Percentiles rank a stretch among this genome's conserved stretches.
Conservation (phyloP, 768 basidiomycete genomes). For the Astraeus odoratus region DNA sequence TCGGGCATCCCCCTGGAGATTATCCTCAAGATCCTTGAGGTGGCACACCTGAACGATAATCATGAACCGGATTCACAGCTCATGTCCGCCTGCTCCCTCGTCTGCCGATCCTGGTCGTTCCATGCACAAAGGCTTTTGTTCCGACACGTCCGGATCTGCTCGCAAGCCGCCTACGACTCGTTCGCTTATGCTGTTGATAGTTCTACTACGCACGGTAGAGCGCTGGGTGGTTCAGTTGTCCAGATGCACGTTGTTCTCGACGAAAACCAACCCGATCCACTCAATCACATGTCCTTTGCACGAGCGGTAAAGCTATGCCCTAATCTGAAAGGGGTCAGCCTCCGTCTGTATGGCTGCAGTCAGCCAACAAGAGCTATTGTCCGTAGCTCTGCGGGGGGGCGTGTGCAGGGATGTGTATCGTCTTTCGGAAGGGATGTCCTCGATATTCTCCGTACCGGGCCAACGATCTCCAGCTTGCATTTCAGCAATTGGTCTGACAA, state of each 20-base stretch:
- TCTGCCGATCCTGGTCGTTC: slow-evolving; percentile 62
- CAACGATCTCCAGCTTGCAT: slow-evolving; percentile 43
- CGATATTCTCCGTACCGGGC: slow-evolving; percentile 46
- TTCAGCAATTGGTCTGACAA: slow-evolving; percentile 73
- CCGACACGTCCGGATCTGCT: slow-evolving; percentile 45
- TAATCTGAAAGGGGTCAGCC: slow-evolving; percentile 46
- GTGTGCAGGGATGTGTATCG: slow-evolving; percentile 45
- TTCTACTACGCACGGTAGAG: slow-evolving; percentile 38
- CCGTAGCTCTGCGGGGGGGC: slow-evolving; percentile 39
- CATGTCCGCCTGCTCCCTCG: slow-evolving; percentile 50
- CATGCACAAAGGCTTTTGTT: slow-evolving; percentile 62
- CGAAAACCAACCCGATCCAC: slow-evolving; percentile 55
- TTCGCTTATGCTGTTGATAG: slow-evolving; percentile 48
- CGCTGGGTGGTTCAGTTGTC: slow-evolving; percentile 47
- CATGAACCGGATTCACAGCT: slow-evolving; percentile 33
- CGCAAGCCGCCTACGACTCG: slow-evolving; percentile 44
- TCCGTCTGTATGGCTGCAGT: slow-evolving; percentile 54
- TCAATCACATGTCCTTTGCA: slow-evolving; percentile 52
- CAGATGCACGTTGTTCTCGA: slow-evolving; percentile 54
- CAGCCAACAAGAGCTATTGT: slow-evolving; percentile 45
- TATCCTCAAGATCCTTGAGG: slow-evolving; percentile 55
- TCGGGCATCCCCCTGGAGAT: slow-evolving; percentile 55
- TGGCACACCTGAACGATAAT: slow-evolving; percentile 37
- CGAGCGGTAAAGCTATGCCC: slow-evolving; percentile 53
- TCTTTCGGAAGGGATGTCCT: slow-evolving; percentile 49